Conservation (phyloP, 192 early-diverging fungal species). For the Podochytrium sp. region DNA sequence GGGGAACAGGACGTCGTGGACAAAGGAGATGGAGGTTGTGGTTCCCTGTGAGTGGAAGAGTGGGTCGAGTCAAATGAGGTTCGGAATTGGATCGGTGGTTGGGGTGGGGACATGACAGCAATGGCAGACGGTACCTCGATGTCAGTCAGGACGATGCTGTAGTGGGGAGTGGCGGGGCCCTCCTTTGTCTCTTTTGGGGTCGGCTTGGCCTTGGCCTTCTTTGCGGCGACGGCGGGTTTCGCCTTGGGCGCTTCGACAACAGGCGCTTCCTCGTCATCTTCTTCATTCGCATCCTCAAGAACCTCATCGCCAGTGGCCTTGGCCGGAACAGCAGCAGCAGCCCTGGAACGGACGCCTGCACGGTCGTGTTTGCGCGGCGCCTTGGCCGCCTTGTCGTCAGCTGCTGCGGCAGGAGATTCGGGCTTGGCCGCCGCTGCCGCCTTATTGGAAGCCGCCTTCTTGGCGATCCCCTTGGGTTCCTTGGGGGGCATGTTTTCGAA, state of each 20-base stretch:
- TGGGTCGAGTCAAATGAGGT: too few species aligned
- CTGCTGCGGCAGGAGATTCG: not conserved
- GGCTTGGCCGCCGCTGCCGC: not conserved
- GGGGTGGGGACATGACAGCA: too few species aligned
- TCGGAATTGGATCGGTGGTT: too few species aligned
- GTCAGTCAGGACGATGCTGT: constrained; percentile 19
- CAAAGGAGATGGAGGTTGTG: constrained; percentile 94
- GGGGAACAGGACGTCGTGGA: constrained; percentile 92
- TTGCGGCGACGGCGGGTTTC: not conserved
- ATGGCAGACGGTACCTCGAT: constrained; percentile 1
- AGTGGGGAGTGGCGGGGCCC: too few species aligned
- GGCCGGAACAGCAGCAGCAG: not conserved
- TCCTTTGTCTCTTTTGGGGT: too few species aligned
- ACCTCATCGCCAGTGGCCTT: not conserved
- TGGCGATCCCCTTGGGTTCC: too few species aligned
- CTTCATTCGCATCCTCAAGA: not conserved
- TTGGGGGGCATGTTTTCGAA: too few species aligned
- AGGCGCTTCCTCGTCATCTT: not conserved
- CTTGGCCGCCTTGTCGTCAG: not conserved
- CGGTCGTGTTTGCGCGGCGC: not conserved
- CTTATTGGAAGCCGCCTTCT: too few species aligned
- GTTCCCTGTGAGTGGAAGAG: constrained; percentile 70
- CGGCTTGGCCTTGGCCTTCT: not conserved
- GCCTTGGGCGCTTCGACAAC: not conserved
- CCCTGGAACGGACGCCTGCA: not conserved